Percentiles rank a stretch among this genome's conserved stretches.
These are phyloP conservation scores for Neonothopanus nambi DNA, from an alignment of 1,284 basidiomycete species.

Conservation along the genomic window DNA sequence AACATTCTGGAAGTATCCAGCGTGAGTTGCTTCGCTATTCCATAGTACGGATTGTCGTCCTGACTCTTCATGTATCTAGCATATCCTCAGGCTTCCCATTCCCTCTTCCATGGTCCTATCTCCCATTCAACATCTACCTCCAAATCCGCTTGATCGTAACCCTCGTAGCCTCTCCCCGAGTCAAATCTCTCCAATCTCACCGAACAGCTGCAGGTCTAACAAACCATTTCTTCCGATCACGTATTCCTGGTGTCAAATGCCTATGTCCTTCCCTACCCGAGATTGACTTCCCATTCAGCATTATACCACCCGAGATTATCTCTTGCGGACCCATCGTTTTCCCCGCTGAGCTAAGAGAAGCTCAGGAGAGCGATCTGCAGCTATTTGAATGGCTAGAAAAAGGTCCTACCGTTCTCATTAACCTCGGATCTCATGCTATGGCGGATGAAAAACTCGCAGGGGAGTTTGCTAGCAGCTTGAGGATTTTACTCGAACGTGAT, in stretches of 20 bases:
- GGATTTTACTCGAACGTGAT: not conserved
- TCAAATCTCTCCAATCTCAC: conserved; percentile 1
- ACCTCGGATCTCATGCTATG: conserved; percentile 14
- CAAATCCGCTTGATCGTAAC: conserved; percentile 2
- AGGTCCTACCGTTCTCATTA: conserved; percentile 11
- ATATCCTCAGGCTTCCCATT: conserved; percentile 12
- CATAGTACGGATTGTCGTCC: not conserved
- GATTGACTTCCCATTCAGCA: conserved; percentile 8
- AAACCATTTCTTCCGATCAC: not conserved
- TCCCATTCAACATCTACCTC: conserved; percentile 12
- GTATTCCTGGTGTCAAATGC: not conserved
- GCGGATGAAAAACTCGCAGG: not conserved
- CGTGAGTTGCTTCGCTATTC: conserved; percentile 4
- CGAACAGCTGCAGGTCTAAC: not conserved
- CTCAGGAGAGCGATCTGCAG: conserved; percentile 1
- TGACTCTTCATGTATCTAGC: not conserved
- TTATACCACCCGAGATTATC: conserved; percentile 4
- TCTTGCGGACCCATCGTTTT: conserved; percentile 14
- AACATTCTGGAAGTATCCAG: conserved; percentile 14
- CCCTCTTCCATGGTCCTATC: conserved; percentile 9
- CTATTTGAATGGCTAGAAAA: conserved; percentile 8
- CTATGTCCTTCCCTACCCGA: conserved; percentile 9
- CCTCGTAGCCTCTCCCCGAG: not conserved
- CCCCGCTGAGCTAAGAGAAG: conserved; percentile 5
- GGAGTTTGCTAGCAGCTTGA: conserved; percentile 8